A percentile compares a stretch with the other conserved stretches of the same genome.
Evolutionary conservation across 176 grass and related monocot genomes (phyloP).

Genomic region (Bonia amplexicaulis): DNA sequence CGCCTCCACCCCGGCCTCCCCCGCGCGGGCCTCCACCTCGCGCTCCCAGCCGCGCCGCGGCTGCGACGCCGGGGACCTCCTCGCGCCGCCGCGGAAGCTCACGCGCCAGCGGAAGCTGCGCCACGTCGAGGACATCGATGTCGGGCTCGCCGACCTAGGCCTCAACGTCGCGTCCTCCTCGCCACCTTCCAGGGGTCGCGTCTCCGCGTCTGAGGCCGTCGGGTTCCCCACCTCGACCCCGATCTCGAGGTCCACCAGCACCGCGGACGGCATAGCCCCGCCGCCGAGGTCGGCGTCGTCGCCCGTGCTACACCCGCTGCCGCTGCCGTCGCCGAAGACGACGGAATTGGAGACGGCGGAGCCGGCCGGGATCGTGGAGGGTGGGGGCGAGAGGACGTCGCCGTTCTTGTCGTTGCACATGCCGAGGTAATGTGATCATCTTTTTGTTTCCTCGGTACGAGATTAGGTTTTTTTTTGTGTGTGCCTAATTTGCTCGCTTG

Average conservation of each 20-base stretch:
- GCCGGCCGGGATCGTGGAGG: background rate
- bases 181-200: background rate
- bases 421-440: constrained; percentile 16
- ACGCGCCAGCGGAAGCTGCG: constrained; percentile 72
- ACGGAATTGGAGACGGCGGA: background rate
- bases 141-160: constrained; percentile 23
- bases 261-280: constrained; percentile 31
- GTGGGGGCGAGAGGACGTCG: constrained; percentile 8
- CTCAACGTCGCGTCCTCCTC: constrained; percentile 28
- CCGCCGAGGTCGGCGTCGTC: constrained; percentile 58
- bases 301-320: constrained; percentile 48
- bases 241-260: constrained; percentile 44
- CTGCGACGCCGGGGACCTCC: background rate
- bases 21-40: constrained; percentile 51
- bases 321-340: constrained; percentile 54
- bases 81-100: constrained; percentile 40
- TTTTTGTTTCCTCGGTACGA: background rate
- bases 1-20: constrained; percentile 34
- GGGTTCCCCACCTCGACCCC: background rate
- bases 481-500: background rate
- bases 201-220: constrained; percentile 19
- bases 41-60: background rate
- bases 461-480: too few relatives aligned
- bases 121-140: constrained; percentile 42
- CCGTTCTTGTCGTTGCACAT: background rate